Conservation (phyloP, 768 basidiomycete genomes). For the Lactarius evosmus region DNA sequence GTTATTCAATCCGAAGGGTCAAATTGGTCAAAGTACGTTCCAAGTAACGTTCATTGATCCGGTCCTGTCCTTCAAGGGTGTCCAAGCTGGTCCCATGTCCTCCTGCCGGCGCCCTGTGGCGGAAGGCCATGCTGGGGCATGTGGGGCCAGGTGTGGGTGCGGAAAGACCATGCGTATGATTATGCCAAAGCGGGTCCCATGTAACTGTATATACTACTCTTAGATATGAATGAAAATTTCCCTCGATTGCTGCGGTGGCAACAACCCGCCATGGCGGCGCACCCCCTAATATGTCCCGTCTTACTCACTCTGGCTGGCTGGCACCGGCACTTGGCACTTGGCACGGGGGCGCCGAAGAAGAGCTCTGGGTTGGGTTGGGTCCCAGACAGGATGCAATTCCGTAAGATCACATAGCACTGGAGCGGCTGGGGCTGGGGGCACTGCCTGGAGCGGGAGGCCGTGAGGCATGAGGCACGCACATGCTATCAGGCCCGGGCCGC, state of each 20-base stretch:
- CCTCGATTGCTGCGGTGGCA: not conserved
- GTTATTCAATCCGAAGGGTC: not conserved
- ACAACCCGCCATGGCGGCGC: not conserved
- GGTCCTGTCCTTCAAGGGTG: too few relatives aligned
- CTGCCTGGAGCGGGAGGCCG: too few relatives aligned
- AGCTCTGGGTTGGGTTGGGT: not conserved
- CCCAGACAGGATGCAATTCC: too few relatives aligned
- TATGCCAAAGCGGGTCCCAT: not conserved
- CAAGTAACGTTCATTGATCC: not conserved
- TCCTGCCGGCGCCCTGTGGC: not conserved
- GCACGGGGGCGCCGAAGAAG: not conserved
- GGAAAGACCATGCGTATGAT: not conserved
- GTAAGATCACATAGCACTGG: too few relatives aligned
- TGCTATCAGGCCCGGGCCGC: too few relatives aligned
- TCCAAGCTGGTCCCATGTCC: not conserved
- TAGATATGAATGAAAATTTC: not conserved
- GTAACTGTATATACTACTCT: too few relatives aligned
- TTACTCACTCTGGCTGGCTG: too few relatives aligned
- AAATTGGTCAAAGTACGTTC: not conserved
- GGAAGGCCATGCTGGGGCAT: not conserved
- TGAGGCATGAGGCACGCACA: too few relatives aligned
- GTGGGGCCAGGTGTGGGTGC: not conserved
- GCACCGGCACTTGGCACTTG: not conserved
- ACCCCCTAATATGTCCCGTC: not conserved
- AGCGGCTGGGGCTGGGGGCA: too few relatives aligned